These are phyloP conservation scores for Talaromyces sp. DNA, from an alignment of 2,329 filamentous ascomycete genomes.

Conservation along the genomic window DNA sequence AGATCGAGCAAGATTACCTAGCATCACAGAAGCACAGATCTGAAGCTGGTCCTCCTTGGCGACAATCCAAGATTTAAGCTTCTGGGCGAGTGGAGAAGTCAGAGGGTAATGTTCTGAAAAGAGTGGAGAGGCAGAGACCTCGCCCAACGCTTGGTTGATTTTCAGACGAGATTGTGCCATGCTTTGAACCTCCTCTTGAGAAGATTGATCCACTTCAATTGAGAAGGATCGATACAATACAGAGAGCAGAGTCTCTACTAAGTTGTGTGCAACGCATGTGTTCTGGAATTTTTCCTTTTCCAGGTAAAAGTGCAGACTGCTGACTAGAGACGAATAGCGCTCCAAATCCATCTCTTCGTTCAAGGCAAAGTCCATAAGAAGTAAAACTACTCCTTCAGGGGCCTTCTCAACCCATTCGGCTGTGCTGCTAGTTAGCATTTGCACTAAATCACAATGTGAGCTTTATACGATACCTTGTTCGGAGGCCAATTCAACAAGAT, in stretches of 20 bases:
- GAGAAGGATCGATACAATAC: constrained; percentile 36
- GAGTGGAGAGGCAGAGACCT: constrained; percentile 41
- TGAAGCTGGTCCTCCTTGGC: constrained; percentile 47
- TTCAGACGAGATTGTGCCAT: constrained; percentile 41
- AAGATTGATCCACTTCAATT: constrained; percentile 27
- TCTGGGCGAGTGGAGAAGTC: constrained; percentile 38
- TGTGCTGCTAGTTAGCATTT: constrained; percentile 15
- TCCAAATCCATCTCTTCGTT: constrained; percentile 29
- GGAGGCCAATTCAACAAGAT: constrained; percentile 42
- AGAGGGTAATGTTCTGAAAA: constrained; percentile 45
- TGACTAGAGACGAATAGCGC: constrained; percentile 37
- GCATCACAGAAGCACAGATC: constrained; percentile 50
- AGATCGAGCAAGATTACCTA: constrained; percentile 52
- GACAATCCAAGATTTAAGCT: constrained; percentile 44
- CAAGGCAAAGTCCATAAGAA: constrained; percentile 38
- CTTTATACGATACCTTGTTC: constrained; percentile 39
- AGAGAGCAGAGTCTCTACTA: constrained; percentile 37
- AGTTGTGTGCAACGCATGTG: constrained; percentile 34
- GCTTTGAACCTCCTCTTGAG: constrained; percentile 38
- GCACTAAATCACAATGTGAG: background rate
- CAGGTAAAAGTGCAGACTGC: constrained; percentile 38
- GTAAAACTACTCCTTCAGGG: constrained; percentile 38
- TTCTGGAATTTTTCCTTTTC: constrained; percentile 44
- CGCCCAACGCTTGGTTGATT: constrained; percentile 45
- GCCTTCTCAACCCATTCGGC: constrained; percentile 38